Conservation (phyloP, 495 filamentous ascomycete genomes). For the Daldinia loculata region DNA sequence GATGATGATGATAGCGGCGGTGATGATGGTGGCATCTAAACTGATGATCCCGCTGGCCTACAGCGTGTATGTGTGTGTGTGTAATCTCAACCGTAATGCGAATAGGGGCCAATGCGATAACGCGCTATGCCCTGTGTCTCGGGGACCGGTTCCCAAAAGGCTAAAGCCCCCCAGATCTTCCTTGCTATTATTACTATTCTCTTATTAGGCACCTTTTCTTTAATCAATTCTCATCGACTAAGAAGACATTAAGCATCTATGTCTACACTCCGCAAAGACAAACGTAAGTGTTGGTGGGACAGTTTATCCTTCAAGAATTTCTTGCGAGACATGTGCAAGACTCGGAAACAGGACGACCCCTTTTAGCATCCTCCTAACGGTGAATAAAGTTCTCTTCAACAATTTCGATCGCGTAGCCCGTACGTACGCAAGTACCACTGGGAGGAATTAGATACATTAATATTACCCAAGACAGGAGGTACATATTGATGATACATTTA, state of each 20-base stretch:
- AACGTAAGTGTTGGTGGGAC: constrained; percentile 5
- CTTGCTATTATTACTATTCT: constrained; percentile 13
- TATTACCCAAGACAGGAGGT: constrained; percentile 4
- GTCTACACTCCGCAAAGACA: constrained; percentile 1
- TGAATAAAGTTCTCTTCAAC: constrained; percentile 20
- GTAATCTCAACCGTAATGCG: constrained; percentile 6
- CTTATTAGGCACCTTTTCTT: constrained; percentile 6
- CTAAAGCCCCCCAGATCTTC: neutral
- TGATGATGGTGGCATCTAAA: constrained; percentile 34
- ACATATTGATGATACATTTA: constrained; percentile 5
- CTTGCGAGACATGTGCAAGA: neutral
- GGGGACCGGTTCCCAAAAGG: neutral
- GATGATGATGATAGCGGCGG: constrained; percentile 1
- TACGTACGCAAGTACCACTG: constrained; percentile 1
- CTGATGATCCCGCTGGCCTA: constrained; percentile 32
- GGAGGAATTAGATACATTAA: neutral
- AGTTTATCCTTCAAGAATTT: neutral
- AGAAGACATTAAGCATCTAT: neutral
- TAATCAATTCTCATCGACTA: constrained; percentile 2
- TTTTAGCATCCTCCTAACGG: constrained; percentile 27
- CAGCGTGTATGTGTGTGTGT: neutral
- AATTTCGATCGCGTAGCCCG: constrained; percentile 2
- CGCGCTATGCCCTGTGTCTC: constrained; percentile 6
- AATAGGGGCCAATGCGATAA: constrained; percentile 30
- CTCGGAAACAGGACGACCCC: constrained; percentile 1